Evolutionary conservation across 306 rosid species (phyloP), one percentile per base, ranked within the genome.

Genomic region (Prosopis cineraria): DNA sequence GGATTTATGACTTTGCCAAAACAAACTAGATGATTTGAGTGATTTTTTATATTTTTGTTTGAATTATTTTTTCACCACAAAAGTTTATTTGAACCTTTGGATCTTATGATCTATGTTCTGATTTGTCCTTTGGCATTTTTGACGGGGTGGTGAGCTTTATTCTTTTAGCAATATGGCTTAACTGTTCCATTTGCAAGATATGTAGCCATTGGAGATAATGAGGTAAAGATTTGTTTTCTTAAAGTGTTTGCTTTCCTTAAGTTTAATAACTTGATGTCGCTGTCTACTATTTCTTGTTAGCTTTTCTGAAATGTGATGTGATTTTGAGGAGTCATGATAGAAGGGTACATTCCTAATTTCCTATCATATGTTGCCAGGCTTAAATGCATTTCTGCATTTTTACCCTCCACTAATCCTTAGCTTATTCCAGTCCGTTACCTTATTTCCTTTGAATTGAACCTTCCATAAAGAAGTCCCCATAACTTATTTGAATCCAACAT

Each of bases 121-220:
- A 81, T 70, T 25, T 44, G 63, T 64, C 48, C 60, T 62, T 62
- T 50, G 33, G 69, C 70, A 63, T 81, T 56, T 75, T 65, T 81
- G 73, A 79, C 90, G 91, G 98, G 97, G 98, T 76, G 98, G 97
- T 69, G 97, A 94, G 83, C 94, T 89, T 16, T 88, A 82, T 63
- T 91, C 97, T 64, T 79, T 94, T n/a, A n/a, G 88, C 82, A 96
- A 73, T 90, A 91, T 75, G 97, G 91, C 84, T 80, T 94, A 78
- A 93, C 97, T 1, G 96, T 93, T 80, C 97, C 98, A 27, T 94
- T 94, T 85, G 98, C 96, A 74, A 87, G 97, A 79, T 91, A 50
- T 76, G 83, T 89, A 75, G 98, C 97, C 60, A 91, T 94, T 60
- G 98, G 97, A 81, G 91, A 89, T 25, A 89, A 89, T 63, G 97